Evolutionary conservation across 2,329 filamentous ascomycete genomes (phyloP), one percentile per base, ranked within the genome.

Genomic region (Aspergillus proliferans): DNA sequence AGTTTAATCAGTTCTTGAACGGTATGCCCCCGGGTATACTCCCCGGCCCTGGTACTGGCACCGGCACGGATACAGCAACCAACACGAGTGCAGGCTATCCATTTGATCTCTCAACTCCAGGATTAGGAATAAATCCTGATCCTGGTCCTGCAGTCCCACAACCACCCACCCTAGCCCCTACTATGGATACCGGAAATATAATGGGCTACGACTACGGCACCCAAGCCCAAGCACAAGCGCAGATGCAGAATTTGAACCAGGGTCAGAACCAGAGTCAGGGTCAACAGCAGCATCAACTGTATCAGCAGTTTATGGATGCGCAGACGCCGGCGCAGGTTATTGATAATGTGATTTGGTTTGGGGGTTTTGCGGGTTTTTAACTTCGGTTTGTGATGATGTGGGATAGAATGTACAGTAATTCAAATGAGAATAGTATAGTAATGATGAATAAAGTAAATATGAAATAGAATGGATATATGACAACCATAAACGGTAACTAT

Each of bases 1-100:
- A 84, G 48, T 55, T 64, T 33, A 53, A 55, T 7, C 60, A 64
- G 10, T 51, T 62, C 34, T 58, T 63, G 38, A 47, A 52, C 6
- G 58, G 57, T 12, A 52, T 66, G 14, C 58, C 64, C 24, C 5
- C 42, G 6, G 15, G n/a, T 30, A 19, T 15, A 53, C 58, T 1
- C 38, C 49, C 8, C 56, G 56, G 34, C 9, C 26, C 9, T 30
- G 10, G 7, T 28, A 48, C 30, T n/a, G 10, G n/a, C 46, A 43
- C 21, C 15, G 47, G 18, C 19, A 38, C 51, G 8, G 47, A 50
- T n/a, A 41, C 47, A 24, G 49, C 51, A 14, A 45, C 52, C 4
- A 38, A 47, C 8, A 26, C 30, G 10, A 48, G 51, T 4, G 43
- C 41, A 26, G 15, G 21, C 9, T 26, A 43, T 12, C 22, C 22